A percentile compares a stretch with the other conserved stretches of the same genome.
These are phyloP conservation scores for Pichia sp. DNA, from an alignment of 1,139 yeast species.

Conservation along the genomic window DNA sequence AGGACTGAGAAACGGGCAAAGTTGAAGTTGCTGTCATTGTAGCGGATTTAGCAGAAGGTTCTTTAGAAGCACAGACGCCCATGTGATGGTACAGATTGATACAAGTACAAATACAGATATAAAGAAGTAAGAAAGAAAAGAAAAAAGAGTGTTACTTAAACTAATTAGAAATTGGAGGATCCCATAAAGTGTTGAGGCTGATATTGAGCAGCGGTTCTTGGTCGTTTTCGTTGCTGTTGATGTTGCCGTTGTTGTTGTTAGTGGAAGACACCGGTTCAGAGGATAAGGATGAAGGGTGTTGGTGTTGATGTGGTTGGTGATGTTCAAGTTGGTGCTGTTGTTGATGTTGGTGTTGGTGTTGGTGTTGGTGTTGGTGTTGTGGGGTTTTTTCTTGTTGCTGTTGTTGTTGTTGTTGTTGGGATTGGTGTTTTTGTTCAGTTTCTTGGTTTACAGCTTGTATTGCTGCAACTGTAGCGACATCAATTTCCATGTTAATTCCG, in stretches of 20 bases:
- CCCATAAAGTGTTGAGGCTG: background rate
- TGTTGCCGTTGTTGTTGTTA: background rate
- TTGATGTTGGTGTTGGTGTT: background rate
- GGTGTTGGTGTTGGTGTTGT: background rate
- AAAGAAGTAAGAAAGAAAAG: background rate
- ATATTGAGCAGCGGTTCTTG: background rate
- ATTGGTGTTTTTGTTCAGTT: background rate
- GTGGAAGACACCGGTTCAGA: background rate
- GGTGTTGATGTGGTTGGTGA: too few species aligned
- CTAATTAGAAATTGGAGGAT: background rate
- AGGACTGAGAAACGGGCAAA: background rate
- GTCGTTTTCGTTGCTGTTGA: background rate
- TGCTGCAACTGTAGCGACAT: background rate
- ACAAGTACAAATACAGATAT: background rate
- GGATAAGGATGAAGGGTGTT: too few species aligned
- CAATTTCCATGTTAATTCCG: background rate
- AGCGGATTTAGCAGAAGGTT: constrained; percentile 1
- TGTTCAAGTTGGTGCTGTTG: background rate
- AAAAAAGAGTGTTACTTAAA: background rate
- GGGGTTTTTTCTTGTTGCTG: background rate
- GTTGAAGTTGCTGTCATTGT: background rate
- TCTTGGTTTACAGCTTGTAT: background rate
- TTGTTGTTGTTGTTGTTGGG: background rate
- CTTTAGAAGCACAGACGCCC: constrained; percentile 16
- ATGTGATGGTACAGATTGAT: constrained; percentile 3